Evolutionary conservation across 768 basidiomycete species (phyloP), one percentile per base, ranked within the genome.

Genomic region (Mycena indigotica): DNA sequence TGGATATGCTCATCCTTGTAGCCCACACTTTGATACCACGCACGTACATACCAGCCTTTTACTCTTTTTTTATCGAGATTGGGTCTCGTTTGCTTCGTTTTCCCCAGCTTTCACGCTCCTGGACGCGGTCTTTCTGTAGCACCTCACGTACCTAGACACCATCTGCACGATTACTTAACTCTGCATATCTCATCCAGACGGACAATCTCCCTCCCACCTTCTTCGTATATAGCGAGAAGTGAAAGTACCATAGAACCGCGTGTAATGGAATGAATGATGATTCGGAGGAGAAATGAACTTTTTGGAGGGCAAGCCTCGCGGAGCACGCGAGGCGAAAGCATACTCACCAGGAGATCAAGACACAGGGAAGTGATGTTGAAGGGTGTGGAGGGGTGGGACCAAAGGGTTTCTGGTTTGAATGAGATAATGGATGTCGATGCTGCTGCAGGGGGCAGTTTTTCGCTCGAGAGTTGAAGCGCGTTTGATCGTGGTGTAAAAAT

Each of bases 331-430:
- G 41, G 32, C n/a, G 29, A 71, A 69, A 6, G 76, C 77, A 23
- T 75, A 76, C 69, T n/a, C n/a, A n/a, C n/a, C 70, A 69, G 19
- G 73, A 72, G 44, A 70, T 78, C 30, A 75, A 75, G 64, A 73
- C 71, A 66, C 73, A 73, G 12, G 77, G 77, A 28, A 77, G 74
- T 21, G 77, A 79, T 61, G 74, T 72, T 61, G 13, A 49, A 64
- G 28, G 72, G 28, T 56, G 55, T n/a, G 56, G 41, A 50, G 67
- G 75, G 15, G 75, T 77, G 69, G 75, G 75, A 61, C 76, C 77
- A 26, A 73, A 71, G 56, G 70, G 67, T 55, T 76, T 77, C 71
- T 66, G 75, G 73, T 12, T 23, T 62, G 53, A 38, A 62, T 23
- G 61, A 63, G 57, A 55, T 45, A n/a, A 45, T 45, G 41, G 41